Evolutionary conservation across 306 rosid genomes (phyloP), one percentile per base, ranked within the genome.

Genomic region (Aeschynomene evenia): DNA sequence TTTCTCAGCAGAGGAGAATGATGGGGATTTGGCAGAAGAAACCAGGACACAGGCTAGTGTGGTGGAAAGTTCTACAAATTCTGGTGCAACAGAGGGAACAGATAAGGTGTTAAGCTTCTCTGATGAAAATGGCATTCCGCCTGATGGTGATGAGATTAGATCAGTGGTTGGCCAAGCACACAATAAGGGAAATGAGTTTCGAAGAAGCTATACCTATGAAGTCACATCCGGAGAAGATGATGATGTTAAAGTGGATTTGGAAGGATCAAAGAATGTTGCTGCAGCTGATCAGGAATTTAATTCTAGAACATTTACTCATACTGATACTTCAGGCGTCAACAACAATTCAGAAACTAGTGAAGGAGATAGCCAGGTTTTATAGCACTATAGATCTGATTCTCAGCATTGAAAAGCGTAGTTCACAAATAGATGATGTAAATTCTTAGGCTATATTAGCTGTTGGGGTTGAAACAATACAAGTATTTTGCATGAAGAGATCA

Each of bases 121-220:
- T 28, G 83, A 82, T 71, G 83, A 79, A 75, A 82, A 71, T 70
- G 86, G 86, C 54, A 70, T 75, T 49, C 83, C 83, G 1, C 76
- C 71, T 36, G 73, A 79, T 15, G 23, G 59, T 48, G 55, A 66
- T 64, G 80, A 79, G 33, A 67, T 40, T 31, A 70, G 14, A 61
- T 10, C 23, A 52, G 40, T 73, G 19, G 34, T 5, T 24, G 72
- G 64, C 10, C 64, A 24, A 39, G 55, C 54, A 24, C 63, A 53
- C 33, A 33, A 49, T 0, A 29, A 46, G 26, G 79, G 65, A 63
- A 55, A 46, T 49, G 43, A 64, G 77, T 9, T 71, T 10, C 15
- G 48, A 68, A 52, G 33, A 49, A 40, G 18, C 15, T 31, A 55
- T 55, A 39, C 7, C 36, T 4, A 15, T 45, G 76, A 81, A 72